Evolutionary conservation across 148 eudicot species (phyloP), one percentile per base, ranked within the genome.

Genomic region (Dysphania ambrosioides): DNA sequence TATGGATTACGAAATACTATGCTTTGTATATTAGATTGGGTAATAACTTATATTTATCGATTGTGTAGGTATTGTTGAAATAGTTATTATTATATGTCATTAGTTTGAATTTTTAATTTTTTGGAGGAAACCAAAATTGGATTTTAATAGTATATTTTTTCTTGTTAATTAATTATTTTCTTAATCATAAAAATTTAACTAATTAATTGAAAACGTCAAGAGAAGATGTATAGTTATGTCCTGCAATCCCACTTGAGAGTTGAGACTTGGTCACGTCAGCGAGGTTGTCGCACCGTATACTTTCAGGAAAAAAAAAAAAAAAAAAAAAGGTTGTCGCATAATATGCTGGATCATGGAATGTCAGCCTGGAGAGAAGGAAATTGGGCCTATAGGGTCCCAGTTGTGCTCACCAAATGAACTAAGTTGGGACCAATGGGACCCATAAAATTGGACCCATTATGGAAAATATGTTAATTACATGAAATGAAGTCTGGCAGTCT

Each of bases 361-460:
- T 65, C 42, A 72, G 53, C 76, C 72, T 78, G 76, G 61, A 71
- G 62, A 63, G 2, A 44, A 11, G 32, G 34, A 35, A n/a, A n/a
- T 30, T 41, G 74, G 79, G 73, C 80, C 65, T 24, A 49, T 51
- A 55, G 78, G 78, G 78, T 31, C 78, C 76, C 70, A 65, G 9
- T 0, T 57, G 49, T 42, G 36, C 21, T 40, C 47, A 29, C 58
- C 41, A 58, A 56, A 57, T 72, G 26, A 49, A 36, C 40, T 35
- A 40, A 26, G 19, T 51, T 15, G 72, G 72, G 65, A 8, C 36
- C 26, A 62, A 49, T 30, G 78, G 72, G 72, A 24, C 47, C 42
- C 75, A 68, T 30, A n/a, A n/a, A 30, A 3, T 5, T 64, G 71
- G 76, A 42, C 75, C 80, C 76, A 40, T 15, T 9, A 9, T 42